Evolutionary conservation across 495 filamentous ascomycete genomes (phyloP), one percentile per base, ranked within the genome.

Genomic region (Aspergillus carlsbadensis): DNA sequence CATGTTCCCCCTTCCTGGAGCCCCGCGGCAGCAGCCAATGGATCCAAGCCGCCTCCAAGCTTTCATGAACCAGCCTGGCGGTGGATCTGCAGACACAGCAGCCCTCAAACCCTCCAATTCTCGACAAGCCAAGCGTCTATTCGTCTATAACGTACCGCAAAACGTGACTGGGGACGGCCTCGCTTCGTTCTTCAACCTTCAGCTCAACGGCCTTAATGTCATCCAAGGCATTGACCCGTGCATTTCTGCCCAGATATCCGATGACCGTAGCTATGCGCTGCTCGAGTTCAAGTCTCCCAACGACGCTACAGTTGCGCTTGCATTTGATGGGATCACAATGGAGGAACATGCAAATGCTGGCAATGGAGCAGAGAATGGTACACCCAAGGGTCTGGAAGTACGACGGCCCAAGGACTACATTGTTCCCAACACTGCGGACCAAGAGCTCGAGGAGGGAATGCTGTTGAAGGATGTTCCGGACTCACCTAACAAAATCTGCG

Each of bases 1-100:
- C 74, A 96, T 98, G 94, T 99, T 99, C 78, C 92, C 94, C 55
- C 84, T 99, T 8, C 94, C 94, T 5, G 94, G 94, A 57, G 94
- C 93, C 40, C 94, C 94, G 46, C 85, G 95, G 59, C 92, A 96
- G 64, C 92, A 96, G 65, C 90, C 92, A 3, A 95, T 98, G 89
- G 94, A 98, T 60, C 92, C 95, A 21, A 90, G 85, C 42, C 92
- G 91, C 62, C 82, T 99, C 36, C 91, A 97, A 74, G 91, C 92
- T 26, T 94, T 99, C 72, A 93, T 97, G 87, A 90, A 84, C 70
- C 92, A 93, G 66, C 87, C 92, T 33, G 86, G 82, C 39, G 87
- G 86, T 39, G 87, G 87, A 34, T 79, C 86, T 6, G 83, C 86
- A 8, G 88, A 86, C 50, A 92, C 80, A 60, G 79, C 89, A 15